Evolutionary conservation across 306 rosid genomes (phyloP).

Genomic region (Abrus pulchellus): DNA sequence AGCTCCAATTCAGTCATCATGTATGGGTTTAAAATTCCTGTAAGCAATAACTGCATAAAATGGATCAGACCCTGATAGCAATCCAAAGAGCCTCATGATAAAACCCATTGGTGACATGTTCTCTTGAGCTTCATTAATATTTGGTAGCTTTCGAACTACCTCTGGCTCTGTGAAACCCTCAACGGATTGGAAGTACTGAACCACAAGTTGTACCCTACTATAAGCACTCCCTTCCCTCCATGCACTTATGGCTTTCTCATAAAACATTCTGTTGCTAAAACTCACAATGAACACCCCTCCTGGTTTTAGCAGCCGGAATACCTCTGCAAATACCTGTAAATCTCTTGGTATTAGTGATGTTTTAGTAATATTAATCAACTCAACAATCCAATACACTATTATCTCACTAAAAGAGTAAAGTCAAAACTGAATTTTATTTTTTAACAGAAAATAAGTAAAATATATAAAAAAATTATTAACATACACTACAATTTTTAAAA

Average conservation of each 20-base stretch:
- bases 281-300: constrained; percentile 91
- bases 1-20: constrained; percentile 47
- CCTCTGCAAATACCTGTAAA: constrained; percentile 85
- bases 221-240: constrained; percentile 86
- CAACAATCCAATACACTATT: background rate
- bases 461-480: too few relatives aligned
- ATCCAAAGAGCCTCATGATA: constrained; percentile 68
- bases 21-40: constrained; percentile 74
- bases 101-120: constrained; percentile 61
- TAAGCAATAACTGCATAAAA: constrained; percentile 83
- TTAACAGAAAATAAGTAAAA: too few relatives aligned
- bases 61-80: constrained; percentile 71
- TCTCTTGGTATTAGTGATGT: constrained; percentile 14
- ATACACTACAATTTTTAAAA: too few relatives aligned
- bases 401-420: too few relatives aligned
- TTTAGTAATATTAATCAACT: background rate
- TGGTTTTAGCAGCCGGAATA: constrained; percentile 73
- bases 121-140: constrained; percentile 46
- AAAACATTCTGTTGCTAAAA: constrained; percentile 89
- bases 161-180: constrained; percentile 88
- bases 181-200: constrained; percentile 83
- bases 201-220: constrained; percentile 76
- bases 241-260: constrained; percentile 80
- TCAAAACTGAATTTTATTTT: too few relatives aligned
- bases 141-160: constrained; percentile 63